phyloP scores from a whole-genome alignment of 2,329 filamentous ascomycete species.

The Hypoxylon sp. region DNA sequence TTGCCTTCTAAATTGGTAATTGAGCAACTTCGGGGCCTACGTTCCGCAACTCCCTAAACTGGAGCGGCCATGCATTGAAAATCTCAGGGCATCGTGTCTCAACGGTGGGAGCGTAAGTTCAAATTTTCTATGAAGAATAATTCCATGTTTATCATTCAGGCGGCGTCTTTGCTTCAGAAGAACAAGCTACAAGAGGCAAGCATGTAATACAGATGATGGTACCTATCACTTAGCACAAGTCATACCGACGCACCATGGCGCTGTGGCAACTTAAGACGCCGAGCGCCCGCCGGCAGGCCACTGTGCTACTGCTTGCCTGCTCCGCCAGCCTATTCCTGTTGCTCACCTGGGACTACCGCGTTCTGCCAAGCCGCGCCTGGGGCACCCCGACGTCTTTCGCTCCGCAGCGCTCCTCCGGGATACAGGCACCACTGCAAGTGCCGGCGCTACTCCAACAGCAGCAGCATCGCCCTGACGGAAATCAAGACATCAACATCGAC shows the following conservation, averaged over 20 bases:
- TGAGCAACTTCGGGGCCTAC: slow-evolving; percentile 27
- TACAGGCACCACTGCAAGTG: background rate
- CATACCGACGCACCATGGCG: slow-evolving; percentile 22
- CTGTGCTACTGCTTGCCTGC: slow-evolving; percentile 15
- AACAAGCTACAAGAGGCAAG: background rate
- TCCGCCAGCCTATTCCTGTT: slow-evolving; percentile 17
- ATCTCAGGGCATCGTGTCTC: background rate
- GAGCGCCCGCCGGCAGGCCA: slow-evolving; percentile 14
- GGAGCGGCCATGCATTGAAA: background rate
- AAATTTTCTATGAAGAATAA: background rate
- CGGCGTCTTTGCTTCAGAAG: background rate
- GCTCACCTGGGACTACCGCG: slow-evolving; percentile 10
- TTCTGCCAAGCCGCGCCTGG: slow-evolving; percentile 11
- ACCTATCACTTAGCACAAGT: slow-evolving; percentile 3
- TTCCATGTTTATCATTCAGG: background rate
- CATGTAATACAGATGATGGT: slow-evolving; percentile 22
- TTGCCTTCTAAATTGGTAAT: slow-evolving; percentile 5
- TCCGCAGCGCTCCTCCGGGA: slow-evolving; percentile 2
- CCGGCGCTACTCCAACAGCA: slow-evolving; percentile 13
- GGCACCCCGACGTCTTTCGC: slow-evolving; percentile 5
- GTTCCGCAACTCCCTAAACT: slow-evolving; percentile 35
- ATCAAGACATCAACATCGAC: slow-evolving; percentile 43
- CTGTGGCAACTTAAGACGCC: slow-evolving; percentile 9
- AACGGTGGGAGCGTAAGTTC: background rate
- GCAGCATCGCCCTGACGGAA: background rate